Base-by-base conservation (phyloP, 2,329 filamentous ascomycete genomes). In the Mollisiaceae sp. region DNA sequence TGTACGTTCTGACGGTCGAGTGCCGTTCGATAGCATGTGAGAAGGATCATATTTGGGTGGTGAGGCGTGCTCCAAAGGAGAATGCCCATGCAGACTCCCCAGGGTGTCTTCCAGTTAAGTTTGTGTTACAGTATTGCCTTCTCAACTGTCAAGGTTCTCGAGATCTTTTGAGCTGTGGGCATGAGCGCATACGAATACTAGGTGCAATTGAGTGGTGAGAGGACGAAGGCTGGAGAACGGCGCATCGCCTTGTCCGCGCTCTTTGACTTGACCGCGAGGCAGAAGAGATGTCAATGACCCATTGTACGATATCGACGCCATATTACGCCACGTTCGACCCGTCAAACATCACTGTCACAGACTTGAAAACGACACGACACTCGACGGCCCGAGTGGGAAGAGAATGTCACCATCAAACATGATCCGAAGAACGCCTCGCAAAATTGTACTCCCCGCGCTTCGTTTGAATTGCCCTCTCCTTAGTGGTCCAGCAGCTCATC, bases 361-460 rank as follows among this genome's bases (percentile, higher is more conserved):
- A 41, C 15, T 18, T 41, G 11, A 12, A 41, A 41, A 41, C 43
- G n/a, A 45, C 43, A 45, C n/a, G 27, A 20, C n/a, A 8, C 43
- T 20, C 43, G 2, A 47, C 15, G 8, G 3, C 43, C 20, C 43
- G 6, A 47, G 43, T 18, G 38, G 38, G 15, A 4, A 18, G 38
- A 41, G 38, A 41, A 41, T 41, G 12, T 32, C 24, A 15, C 18
- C 50, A 32, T 14, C 50, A 54, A 8, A 54, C 11, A 14, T 54
- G 1, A 1, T 9, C 3, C 22, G 4, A 54, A 54, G 22, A 27
- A 20, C 11, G 24, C n/a, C n/a, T 20, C 45, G n/a, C 4, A 27
- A 4, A 18, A 6, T 54, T 24, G 45, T 50, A 56, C 52, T 18
- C 32, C 55, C 55, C 55, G 12, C 55, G 55, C 55, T 39, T 41